Base-by-base conservation (phyloP, 2,329 filamentous ascomycete species). In the Lachnellula cervina region DNA sequence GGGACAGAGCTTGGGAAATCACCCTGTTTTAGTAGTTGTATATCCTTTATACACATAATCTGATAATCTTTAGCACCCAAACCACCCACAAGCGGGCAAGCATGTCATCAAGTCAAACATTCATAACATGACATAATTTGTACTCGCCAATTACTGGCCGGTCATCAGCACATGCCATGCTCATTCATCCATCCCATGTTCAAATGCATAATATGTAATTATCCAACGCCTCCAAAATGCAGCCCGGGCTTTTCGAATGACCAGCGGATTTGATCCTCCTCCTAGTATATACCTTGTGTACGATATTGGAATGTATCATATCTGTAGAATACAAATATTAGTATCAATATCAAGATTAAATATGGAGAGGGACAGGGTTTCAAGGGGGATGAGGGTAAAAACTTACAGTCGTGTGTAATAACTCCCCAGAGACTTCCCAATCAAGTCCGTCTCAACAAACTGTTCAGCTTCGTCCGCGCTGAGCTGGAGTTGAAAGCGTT, bases 291-390 rank as follows among this genome's bases (percentile, higher is more conserved):
- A 64, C 89, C 89, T 73, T 93, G 89, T 37, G 89, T 92, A 68
- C 89, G 83, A 74, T 93, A 93, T 76, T 93, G 89, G 76, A 91
- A 93, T 59, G 88, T 90, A 73, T 91, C 88, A 68, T 91, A 90
- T 73, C 87, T 90, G 11, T 16, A 19, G 6, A 17, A 59, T 52
- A 32, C 23, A 28, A 37, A 14, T 17, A 40, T 61, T 42, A 64
- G 60, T 8, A 23, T 16, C 25, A 44, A 42, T 9, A 19, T 25
- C 28, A 32, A 13, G 9, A 32, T 32, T 9, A 32, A 13, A 9
- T 9, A 9, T 32, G 28, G 9, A 32, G 46, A 44, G 40, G 38
- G 46, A 17, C 23, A 34, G 4, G n/a, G 8, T 9, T 11, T 32
- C 28, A 2, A 9, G 2, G 3, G 28, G 51, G 28, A 48, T 43